These are phyloP conservation scores for Flaveria sonorensis DNA, from an alignment of 129 eudicot genomes.

Conservation along the genomic window DNA sequence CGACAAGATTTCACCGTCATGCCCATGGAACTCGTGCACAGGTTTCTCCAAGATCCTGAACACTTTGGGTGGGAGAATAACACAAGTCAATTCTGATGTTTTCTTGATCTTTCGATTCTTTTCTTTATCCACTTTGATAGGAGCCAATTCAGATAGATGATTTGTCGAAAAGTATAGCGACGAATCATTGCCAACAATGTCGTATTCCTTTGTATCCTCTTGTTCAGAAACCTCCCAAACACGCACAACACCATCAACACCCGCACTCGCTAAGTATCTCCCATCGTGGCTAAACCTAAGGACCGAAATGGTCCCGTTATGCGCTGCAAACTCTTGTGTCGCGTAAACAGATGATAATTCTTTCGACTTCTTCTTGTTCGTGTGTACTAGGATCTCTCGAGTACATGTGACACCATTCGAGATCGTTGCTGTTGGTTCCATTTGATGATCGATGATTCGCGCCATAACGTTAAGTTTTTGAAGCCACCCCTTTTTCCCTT, in stretches of 20 bases:
- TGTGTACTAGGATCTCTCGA: constrained; percentile 47
- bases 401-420: constrained; percentile 14
- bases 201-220: constrained; percentile 41
- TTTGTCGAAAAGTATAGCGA: constrained; percentile 58
- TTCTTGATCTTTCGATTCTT: constrained; percentile 39
- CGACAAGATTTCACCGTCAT: constrained; percentile 65
- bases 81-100: constrained; percentile 64
- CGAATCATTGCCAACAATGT: constrained; percentile 47
- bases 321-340: constrained; percentile 75
- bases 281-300: constrained; percentile 91
- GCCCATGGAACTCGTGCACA: constrained; percentile 72
- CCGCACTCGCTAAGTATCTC: constrained; percentile 75
- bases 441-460: constrained; percentile 34
- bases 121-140: constrained; percentile 48
- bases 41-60: constrained; percentile 71
- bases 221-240: constrained; percentile 72
- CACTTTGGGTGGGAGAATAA: constrained; percentile 70
- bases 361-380: constrained; percentile 51
- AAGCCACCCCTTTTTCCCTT: constrained; percentile 57
- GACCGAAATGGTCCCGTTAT: constrained; percentile 66
- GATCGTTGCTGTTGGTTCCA: not conserved
- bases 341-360: constrained; percentile 67
- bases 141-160: constrained; percentile 60
- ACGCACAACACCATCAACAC: constrained; percentile 73
- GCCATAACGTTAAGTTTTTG: constrained; percentile 51